Conservation (phyloP, 2,329 filamentous ascomycete genomes). For the Eurotiales sp. region DNA sequence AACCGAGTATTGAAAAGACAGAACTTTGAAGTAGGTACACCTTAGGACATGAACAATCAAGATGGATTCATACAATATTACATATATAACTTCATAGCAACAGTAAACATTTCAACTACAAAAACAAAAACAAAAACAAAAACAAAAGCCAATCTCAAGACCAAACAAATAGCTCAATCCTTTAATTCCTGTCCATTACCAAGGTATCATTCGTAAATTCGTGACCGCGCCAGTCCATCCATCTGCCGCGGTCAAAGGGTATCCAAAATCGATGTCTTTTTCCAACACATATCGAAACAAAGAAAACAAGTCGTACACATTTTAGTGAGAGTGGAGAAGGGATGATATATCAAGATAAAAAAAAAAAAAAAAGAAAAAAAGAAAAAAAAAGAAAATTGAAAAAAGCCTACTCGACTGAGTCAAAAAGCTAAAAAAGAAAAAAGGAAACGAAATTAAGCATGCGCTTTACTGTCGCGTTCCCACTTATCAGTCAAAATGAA, state of each 20-base stretch:
- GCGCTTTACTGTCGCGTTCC: neutral
- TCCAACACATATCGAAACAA: too few species aligned
- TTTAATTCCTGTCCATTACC: too few species aligned
- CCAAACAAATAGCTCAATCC: neutral
- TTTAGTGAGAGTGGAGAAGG: too few species aligned
- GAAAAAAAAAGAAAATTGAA: neutral
- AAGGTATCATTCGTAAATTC: neutral
- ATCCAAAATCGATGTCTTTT: too few species aligned
- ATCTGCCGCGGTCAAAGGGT: neutral
- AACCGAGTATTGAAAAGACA: too few species aligned
- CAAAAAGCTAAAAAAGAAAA: neutral
- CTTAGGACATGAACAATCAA: too few species aligned
- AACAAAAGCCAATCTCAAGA: neutral
- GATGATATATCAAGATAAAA: neutral
- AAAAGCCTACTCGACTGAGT: neutral
- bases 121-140: neutral
- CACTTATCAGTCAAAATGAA: slow-evolving; percentile 4
- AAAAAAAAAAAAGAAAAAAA: neutral
- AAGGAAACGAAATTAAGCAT: neutral
- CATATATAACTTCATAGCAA: too few species aligned
- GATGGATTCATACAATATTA: too few species aligned
- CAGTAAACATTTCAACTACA: neutral
- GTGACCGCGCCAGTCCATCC: neutral
- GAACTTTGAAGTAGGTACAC: too few species aligned
- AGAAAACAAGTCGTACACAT: too few species aligned